phyloP scores from a whole-genome alignment of 2,329 filamentous ascomycete genomes.

The Epicoccum sorghinum region DNA sequence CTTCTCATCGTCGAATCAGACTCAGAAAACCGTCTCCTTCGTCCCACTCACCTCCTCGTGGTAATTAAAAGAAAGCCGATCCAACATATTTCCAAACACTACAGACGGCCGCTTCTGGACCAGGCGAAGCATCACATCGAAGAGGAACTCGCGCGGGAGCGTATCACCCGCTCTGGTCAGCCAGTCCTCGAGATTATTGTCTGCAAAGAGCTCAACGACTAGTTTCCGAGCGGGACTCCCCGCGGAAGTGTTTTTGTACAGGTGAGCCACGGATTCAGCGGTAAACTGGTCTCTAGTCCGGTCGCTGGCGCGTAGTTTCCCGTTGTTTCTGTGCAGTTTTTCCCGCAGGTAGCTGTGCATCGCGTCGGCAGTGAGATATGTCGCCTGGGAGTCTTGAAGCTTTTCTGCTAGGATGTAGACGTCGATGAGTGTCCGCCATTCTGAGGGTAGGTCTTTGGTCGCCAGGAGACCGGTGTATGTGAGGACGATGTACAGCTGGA shows the following conservation, averaged over 20 bases:
- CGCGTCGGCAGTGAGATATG: not conserved
- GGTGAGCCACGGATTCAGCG: not conserved
- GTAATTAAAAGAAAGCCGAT: not conserved
- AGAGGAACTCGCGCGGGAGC: not conserved
- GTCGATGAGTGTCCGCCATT: not conserved
- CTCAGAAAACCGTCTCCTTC: not conserved
- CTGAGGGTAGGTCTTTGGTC: not conserved
- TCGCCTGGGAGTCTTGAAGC: not conserved
- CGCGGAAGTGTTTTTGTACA: not conserved
- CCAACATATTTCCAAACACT: not conserved
- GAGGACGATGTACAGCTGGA: not conserved
- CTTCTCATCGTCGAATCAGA: too few relatives aligned
- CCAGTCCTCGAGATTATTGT: not conserved
- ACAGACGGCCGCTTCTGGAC: not conserved
- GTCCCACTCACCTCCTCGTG: not conserved
- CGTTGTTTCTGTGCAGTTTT: not conserved
- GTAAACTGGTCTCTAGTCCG: not conserved
- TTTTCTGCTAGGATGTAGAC: constrained; percentile 4
- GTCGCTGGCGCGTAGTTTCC: too few relatives aligned
- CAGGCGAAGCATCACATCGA: not conserved
- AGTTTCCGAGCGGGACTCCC: not conserved
- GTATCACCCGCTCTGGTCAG: not conserved
- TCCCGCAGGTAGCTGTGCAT: not conserved
- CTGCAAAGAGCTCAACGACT: not conserved
- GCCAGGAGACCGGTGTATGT: constrained; percentile 1